Base-by-base conservation (phyloP, 192 early-diverging fungal genomes). In the Linnemannia hyalina region DNA sequence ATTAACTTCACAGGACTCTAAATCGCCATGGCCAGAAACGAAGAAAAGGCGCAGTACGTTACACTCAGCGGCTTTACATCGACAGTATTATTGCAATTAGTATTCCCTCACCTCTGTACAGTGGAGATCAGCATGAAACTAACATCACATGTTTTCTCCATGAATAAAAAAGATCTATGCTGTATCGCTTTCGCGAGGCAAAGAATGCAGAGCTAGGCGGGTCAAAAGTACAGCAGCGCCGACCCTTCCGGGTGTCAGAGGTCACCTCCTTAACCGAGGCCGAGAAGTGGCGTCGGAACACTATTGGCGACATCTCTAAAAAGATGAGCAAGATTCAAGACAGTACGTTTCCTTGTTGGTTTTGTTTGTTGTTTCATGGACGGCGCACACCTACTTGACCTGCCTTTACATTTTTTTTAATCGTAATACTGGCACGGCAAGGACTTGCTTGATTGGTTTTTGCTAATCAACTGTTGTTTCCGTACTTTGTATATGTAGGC, bases 131-230 rank as follows among this genome's bases (percentile, higher is more conserved):
- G 20, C 29, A 22, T 47, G 15, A 26, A 26, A 74, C 32, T 52
- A 35, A 32, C 38, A 35, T 46, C 16, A 15, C 16, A 55, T 46
- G 29, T 49, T 68, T 22, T n/a, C 7, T 49, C 26, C 54, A 55
- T 42, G 18, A 55, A 2, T 41, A 29, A 55, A n/a, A 32, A 72
- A 89, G 88, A 72, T 97, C 98, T 44, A 98, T 98, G 97, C 94
- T 99, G 26, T 98, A 97, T 87, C 97, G 97, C 63, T 99, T 99
- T 90, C 95, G 98, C 80, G 97, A 97, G 87, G 97, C 98, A 26
- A 96, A 98, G 88, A 93, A 92, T 74, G 92, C 95, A 22, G 95
- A 98, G 76, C 85, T 95, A 20, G 97, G 97, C 6, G 88, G 95
- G 77, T 82, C 82, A 74, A 93, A 90, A 79, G 89, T 85, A 71